A percentile compares a stretch with the other conserved stretches of the same genome.
phyloP scores from a whole-genome alignment of 1,284 basidiomycete genomes.

The Ustilago sp. region DNA sequence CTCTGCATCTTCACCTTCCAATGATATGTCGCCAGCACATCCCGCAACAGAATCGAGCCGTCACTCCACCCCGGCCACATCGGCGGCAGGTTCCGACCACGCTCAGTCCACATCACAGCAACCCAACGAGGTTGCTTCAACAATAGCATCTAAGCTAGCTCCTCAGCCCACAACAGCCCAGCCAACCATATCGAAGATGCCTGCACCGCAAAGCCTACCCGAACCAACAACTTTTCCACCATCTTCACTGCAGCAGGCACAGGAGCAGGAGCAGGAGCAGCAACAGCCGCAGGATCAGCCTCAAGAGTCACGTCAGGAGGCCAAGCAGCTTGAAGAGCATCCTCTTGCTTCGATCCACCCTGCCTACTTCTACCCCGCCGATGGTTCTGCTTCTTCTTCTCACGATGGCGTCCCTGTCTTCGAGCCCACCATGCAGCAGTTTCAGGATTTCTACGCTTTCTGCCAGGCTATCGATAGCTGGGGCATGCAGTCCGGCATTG shows the following conservation, averaged over 20 bases:
- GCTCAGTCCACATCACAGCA: constrained; percentile 14
- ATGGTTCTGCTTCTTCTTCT: constrained; percentile 24
- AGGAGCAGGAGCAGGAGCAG: not conserved
- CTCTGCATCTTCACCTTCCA: constrained; percentile 31
- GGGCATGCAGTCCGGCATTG: constrained; percentile 68
- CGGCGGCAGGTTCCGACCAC: constrained; percentile 39
- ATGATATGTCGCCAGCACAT: constrained; percentile 30
- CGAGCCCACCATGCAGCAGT: constrained; percentile 66
- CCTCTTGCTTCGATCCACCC: constrained; percentile 53
- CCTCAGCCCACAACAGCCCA: not conserved
- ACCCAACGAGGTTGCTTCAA: not conserved
- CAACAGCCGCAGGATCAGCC: not conserved
- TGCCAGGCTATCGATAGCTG: constrained; percentile 65
- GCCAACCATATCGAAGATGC: not conserved
- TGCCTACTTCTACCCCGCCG: constrained; percentile 63
- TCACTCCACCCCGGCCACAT: constrained; percentile 51
- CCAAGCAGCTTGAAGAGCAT: constrained; percentile 16
- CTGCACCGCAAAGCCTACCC: not conserved
- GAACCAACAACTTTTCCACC: constrained; percentile 4
- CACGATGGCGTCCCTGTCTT: constrained; percentile 67
- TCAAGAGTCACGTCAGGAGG: not conserved
- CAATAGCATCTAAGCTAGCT: not conserved
- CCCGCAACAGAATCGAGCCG: constrained; percentile 40
- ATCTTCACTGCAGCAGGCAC: not conserved
- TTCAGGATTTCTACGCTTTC: constrained; percentile 66